phyloP scores from a whole-genome alignment of 768 basidiomycete genomes.

The Daedalea quercina region DNA sequence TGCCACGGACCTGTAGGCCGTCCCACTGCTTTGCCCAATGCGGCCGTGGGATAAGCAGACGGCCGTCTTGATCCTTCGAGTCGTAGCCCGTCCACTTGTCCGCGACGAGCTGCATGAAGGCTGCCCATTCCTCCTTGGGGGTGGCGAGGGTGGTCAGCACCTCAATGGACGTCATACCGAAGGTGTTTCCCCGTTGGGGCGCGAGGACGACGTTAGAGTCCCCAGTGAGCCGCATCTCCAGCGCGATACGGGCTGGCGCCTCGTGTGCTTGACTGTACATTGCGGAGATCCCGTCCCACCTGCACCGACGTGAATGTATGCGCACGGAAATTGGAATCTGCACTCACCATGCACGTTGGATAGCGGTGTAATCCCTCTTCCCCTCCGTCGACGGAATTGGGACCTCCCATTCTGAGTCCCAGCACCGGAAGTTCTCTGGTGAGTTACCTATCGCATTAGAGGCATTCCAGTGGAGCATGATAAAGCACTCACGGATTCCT shows the following conservation, averaged over 20 bases:
- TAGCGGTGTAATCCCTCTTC: conserved; percentile 12
- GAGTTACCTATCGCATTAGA: background rate
- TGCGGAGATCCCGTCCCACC: conserved; percentile 12
- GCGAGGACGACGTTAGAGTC: conserved; percentile 18
- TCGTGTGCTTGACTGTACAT: conserved; percentile 6
- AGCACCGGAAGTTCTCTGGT: conserved; percentile 19
- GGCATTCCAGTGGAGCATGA: background rate
- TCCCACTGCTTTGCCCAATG: conserved; percentile 26
- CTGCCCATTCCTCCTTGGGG: conserved; percentile 13
- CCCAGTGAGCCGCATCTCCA: conserved; percentile 24
- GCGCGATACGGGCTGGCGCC: conserved; percentile 18
- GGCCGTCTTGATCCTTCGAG: conserved; percentile 12
- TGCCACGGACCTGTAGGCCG: conserved; percentile 15
- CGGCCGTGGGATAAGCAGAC: conserved; percentile 16
- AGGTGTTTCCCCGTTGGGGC: conserved; percentile 19
- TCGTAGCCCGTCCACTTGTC: conserved; percentile 19
- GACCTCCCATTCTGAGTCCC: conserved; percentile 22
- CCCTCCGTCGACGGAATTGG: conserved; percentile 16
- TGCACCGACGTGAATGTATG: background rate
- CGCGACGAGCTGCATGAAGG: conserved; percentile 17
- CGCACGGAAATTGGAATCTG: background rate
- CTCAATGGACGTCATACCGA: conserved; percentile 19
- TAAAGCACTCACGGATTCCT: conserved; percentile 9
- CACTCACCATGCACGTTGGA: conserved; percentile 21
- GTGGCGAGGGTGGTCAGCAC: conserved; percentile 19